Evolutionary conservation across 2,329 filamentous ascomycete genomes (phyloP), one percentile per base, ranked within the genome.

Genomic region (Ascochyta koolunga): DNA sequence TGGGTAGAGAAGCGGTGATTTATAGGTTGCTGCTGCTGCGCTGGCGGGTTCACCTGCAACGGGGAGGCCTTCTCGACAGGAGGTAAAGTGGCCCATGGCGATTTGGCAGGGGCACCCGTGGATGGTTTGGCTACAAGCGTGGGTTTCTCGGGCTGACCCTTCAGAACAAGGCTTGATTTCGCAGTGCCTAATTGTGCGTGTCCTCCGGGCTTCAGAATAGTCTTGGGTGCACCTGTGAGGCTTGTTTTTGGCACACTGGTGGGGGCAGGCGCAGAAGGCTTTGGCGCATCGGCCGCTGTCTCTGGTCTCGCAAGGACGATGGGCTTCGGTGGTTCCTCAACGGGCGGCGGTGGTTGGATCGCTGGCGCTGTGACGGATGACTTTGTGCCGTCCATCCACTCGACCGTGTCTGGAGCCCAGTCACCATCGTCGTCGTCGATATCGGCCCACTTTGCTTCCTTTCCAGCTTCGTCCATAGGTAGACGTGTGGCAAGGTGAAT

Each of bases 381-480:
- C 74, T 93, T 93, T 42, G 90, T 95, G 48, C 90, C 90, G 73
- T 96, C 91, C 69, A 89, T 90, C 91, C 91, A 96, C 54, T 90
- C 90, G 61, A 95, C 91, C 46, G 89, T 86, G 60, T 95, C 90
- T 2, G 90, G 90, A 13, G 87, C 89, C 89, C 90, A 93, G 67
- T 93, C 90, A 32, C 95, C 91, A 66, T 93, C 89, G 60, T 95
- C 90, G 53, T 95, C 91, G 57, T 95, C 91, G 56, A 93, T 93
- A 68, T 96, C 91, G 21, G 90, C 91, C 91, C 91, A 96, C 71
- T 93, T 93, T 27, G 88, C 86, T 65, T 92, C 89, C 54, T 89
- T 89, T 53, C 85, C 85, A 21, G 64, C 68, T 69, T 92, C 89
- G 61, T 93, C 89, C 43, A 89, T 83, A 60, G 91, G 88, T 51